Conservation (phyloP, 306 rosid genomes). For the Quercus aquifolioides region DNA sequence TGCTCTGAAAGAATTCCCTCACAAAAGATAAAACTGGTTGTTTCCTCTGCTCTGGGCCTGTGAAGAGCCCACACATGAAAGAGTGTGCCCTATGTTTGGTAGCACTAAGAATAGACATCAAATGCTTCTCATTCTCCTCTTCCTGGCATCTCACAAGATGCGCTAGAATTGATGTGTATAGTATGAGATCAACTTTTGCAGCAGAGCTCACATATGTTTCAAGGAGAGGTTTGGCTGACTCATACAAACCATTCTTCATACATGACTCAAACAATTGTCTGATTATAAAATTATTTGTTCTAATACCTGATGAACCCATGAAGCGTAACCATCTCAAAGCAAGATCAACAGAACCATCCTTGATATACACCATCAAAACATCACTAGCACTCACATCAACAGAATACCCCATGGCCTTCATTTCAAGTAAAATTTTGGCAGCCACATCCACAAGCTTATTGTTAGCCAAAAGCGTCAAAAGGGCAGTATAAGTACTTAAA, state of each 20-base stretch:
- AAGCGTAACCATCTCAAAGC: conserved; percentile 91
- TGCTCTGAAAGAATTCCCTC: conserved; percentile 81
- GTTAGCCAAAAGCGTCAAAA: conserved; percentile 75
- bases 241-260: conserved; percentile 78
- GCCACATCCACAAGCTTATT: conserved; percentile 81
- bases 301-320: conserved; percentile 91
- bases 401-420: conserved; percentile 90
- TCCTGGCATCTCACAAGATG: conserved; percentile 94
- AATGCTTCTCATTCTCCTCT: conserved; percentile 77
- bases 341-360: conserved; percentile 87
- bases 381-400: conserved; percentile 95
- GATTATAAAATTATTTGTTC: conserved; percentile 83
- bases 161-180: conserved; percentile 88
- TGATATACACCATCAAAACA: conserved; percentile 87
- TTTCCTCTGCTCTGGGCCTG: conserved; percentile 80
- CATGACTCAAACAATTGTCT: conserved; percentile 93
- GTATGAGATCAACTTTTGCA: conserved; percentile 89
- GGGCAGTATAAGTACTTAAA: conserved; percentile 74
- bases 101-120: conserved; percentile 85
- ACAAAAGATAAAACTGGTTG: conserved; percentile 81
- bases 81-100: conserved; percentile 81
- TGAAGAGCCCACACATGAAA: conserved; percentile 91
- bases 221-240: conserved; percentile 86
- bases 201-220: conserved; percentile 82
- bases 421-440: conserved; percentile 83